phyloP scores from a whole-genome alignment of 768 basidiomycete genomes.

The Suillus weaverae region DNA sequence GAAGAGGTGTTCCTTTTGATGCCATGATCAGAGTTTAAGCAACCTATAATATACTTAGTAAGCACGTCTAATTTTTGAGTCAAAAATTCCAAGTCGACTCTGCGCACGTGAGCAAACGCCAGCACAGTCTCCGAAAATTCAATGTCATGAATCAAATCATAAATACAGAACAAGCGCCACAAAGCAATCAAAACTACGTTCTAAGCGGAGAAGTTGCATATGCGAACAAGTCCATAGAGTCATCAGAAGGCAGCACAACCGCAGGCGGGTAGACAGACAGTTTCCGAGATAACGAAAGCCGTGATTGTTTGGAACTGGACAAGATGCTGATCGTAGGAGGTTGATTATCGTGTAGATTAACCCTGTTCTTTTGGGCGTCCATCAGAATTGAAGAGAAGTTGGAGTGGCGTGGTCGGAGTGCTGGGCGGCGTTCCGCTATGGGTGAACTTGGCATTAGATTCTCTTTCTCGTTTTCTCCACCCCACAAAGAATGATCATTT shows the following conservation, averaged over 20 bases:
- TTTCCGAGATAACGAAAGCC: constrained; percentile 12
- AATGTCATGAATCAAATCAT: background rate
- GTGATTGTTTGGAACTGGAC: constrained; percentile 11
- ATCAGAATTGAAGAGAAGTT: constrained; percentile 42
- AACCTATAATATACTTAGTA: background rate
- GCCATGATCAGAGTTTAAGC: constrained; percentile 13
- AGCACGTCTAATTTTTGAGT: background rate
- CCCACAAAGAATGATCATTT: constrained; percentile 20
- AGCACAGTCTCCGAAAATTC: constrained; percentile 4
- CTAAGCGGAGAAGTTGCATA: constrained; percentile 32
- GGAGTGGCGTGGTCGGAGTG: constrained; percentile 21
- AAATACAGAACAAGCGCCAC: constrained; percentile 21
- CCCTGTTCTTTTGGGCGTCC: constrained; percentile 39
- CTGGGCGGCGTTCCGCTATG: constrained; percentile 10
- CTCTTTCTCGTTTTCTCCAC: constrained; percentile 23
- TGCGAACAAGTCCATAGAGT: constrained; percentile 51
- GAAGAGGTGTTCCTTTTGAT: constrained; percentile 47
- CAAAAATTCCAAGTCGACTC: background rate
- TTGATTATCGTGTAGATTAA: constrained; percentile 30
- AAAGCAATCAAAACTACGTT: constrained; percentile 16
- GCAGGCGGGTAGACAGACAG: constrained; percentile 6
- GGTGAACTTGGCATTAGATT: constrained; percentile 13
- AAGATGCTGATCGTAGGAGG: constrained; percentile 9
- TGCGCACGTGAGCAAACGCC: background rate
- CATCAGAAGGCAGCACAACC: constrained; percentile 41